Evolutionary conservation across 2,329 filamentous ascomycete genomes (phyloP).

Genomic region (Shiraia bambusicola): DNA sequence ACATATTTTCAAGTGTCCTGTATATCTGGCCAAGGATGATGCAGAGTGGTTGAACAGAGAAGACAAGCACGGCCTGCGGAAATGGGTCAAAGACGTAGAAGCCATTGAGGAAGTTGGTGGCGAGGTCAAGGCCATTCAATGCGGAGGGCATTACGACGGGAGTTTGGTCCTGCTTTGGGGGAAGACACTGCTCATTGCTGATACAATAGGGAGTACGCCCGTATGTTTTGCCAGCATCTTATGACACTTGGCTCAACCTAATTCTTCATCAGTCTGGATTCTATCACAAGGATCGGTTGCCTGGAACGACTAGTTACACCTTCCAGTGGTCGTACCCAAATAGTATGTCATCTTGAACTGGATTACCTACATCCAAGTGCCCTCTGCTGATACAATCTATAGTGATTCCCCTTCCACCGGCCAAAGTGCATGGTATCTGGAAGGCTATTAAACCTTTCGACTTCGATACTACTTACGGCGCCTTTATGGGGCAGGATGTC

Average conservation of each 20-base stretch:
- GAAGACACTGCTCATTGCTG: constrained; percentile 66
- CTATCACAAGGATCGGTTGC: constrained; percentile 43
- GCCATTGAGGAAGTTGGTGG: constrained; percentile 47
- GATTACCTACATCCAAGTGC: background rate
- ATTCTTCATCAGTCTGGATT: constrained; percentile 29
- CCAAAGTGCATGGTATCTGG: constrained; percentile 70
- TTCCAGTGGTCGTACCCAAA: constrained; percentile 69
- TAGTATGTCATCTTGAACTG: constrained; percentile 1
- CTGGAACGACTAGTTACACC: constrained; percentile 56
- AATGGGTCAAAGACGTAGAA: constrained; percentile 48
- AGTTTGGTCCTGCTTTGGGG: constrained; percentile 66
- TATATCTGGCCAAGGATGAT: constrained; percentile 70
- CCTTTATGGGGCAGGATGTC: constrained; percentile 66
- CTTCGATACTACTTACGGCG: constrained; percentile 68
- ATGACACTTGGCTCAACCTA: constrained; percentile 4
- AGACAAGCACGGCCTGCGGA: constrained; percentile 46
- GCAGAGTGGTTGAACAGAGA: constrained; percentile 60
- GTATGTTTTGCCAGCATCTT: constrained; percentile 34
- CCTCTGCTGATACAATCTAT: constrained; percentile 60
- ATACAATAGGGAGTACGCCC: constrained; percentile 73
- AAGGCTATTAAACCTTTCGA: constrained; percentile 60
- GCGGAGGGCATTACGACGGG: constrained; percentile 79
- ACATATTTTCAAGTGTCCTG: constrained; percentile 64
- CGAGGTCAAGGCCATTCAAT: constrained; percentile 62
- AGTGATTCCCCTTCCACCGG: constrained; percentile 66